Evolutionary conservation across 2,329 filamentous ascomycete species (phyloP).

Genomic region (Zopfia rhizophila): DNA sequence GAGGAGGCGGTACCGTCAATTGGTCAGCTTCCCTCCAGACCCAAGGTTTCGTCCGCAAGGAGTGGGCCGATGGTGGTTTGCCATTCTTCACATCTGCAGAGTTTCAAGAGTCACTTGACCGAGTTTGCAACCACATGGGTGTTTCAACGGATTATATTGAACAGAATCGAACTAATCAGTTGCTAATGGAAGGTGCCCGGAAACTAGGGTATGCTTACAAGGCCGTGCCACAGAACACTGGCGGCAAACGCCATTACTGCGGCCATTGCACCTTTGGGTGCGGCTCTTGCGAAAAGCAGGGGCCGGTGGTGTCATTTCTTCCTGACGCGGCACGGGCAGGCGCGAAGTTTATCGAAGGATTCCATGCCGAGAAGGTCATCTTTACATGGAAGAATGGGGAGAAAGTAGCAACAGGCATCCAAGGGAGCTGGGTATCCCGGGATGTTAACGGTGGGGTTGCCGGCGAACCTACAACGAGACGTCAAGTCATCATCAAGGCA

Average conservation of each 20-base stretch:
- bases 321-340: conserved; percentile 82
- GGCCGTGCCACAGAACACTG: conserved; percentile 82
- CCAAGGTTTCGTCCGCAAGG: conserved; percentile 78
- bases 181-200: conserved; percentile 78
- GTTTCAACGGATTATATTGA: conserved; percentile 72
- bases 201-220: conserved; percentile 78
- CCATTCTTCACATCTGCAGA: conserved; percentile 77
- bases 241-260: conserved; percentile 77
- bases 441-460: conserved; percentile 70
- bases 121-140: conserved; percentile 82
- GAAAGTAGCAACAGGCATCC: conserved; percentile 73
- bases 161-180: conserved; percentile 77
- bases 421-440: conserved; percentile 79
- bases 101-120: conserved; percentile 82
- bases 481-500: conserved; percentile 77
- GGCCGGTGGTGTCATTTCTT: conserved; percentile 79
- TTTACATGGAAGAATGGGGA: conserved; percentile 69
- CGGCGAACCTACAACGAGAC: conserved; percentile 62
- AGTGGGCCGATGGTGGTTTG: conserved; percentile 80
- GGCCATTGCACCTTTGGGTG: conserved; percentile 70
- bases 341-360: conserved; percentile 85
- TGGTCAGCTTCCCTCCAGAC: conserved; percentile 78
- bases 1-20: conserved; percentile 88
- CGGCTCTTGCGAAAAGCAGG: conserved; percentile 77
- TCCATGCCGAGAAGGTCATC: conserved; percentile 74